Base-by-base conservation (phyloP, 208 protist species). In the Acanthamoeba castellanii region DNA sequence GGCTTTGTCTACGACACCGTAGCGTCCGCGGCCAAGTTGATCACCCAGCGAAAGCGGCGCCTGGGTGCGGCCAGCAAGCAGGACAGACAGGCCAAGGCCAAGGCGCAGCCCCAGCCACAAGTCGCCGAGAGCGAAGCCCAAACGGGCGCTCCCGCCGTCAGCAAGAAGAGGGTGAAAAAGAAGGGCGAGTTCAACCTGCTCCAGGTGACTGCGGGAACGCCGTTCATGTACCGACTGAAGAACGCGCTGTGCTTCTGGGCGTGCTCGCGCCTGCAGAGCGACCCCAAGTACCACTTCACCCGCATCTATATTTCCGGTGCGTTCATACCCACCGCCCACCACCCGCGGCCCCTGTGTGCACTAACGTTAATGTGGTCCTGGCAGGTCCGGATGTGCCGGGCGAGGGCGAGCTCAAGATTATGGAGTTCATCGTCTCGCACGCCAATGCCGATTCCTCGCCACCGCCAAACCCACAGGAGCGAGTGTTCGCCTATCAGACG, bases 21-120 rank as follows among this genome's bases (percentile, higher is more conserved):
- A 89, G 82, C 82, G 32, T 89, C 82, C 6, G 82, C 82, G 6
- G 82, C 82, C 82, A 89, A 89, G 82, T 27, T 89, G 45, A 89
- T 89, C 50, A 89, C 82, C 7, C 82, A 89, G 55, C 82, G 82
- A 13, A 20, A 34, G 50, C 82, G 82, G 9, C 47, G 82, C 14
- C 47, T 89, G 18, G 47, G 9, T 6, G 34, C 76, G 25, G 76
- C 30, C 76, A 55, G 27, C 22, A 84, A 84, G 76, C 76, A 55
- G 47, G 25, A 84, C 22, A 47, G 76, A 25, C 14, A 55, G 34
- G 20, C n/a, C 18, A 50, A 37, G 42, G 72, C 72, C 27, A 37
- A 30, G 42, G 72, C 72, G n/a, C 16, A 25, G n/a, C 22, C 72
- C 13, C 30, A 18, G 42, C 13, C 42, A 27, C 30, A 11, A 14